Conservation (phyloP, 306 rosid species). For the Vicia sativa region DNA sequence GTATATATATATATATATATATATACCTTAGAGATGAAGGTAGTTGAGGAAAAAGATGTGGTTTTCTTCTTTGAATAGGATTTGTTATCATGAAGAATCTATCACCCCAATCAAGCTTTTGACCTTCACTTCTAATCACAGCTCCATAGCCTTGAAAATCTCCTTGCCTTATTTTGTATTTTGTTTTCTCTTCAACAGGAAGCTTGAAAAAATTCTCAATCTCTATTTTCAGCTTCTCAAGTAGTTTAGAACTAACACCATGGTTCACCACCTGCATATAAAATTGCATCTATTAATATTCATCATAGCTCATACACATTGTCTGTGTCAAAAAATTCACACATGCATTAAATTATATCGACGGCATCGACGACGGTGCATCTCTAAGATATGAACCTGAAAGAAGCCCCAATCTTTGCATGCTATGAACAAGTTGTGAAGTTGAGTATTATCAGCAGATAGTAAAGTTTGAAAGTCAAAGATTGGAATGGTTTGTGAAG, state of each 20-base stretch:
- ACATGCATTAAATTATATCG: no score
- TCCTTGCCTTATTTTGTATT: conserved; percentile 51
- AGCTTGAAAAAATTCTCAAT: conserved; percentile 65
- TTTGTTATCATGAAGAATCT: conserved; percentile 60
- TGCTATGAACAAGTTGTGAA: conserved; percentile 52
- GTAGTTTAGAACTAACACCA: conserved; percentile 55
- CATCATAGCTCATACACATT: neutral
- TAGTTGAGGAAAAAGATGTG: conserved; percentile 62
- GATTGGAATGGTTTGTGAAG: conserved; percentile 50
- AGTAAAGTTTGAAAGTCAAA: conserved; percentile 51
- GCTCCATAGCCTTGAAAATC: conserved; percentile 83
- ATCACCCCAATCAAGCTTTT: conserved; percentile 89
- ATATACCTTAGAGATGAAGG: conserved; percentile 58
- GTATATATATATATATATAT: no score
- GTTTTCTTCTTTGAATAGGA: conserved; percentile 60
- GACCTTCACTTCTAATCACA: conserved; percentile 45
- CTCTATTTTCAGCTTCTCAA: conserved; percentile 57
- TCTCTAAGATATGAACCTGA: conserved; percentile 52
- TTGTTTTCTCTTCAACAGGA: conserved; percentile 64
- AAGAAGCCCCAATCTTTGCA: conserved; percentile 86
- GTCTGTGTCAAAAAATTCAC: neutral
- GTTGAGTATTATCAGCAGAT: conserved; percentile 38
- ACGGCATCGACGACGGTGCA: neutral
- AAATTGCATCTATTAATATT: neutral
- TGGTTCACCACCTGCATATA: conserved; percentile 70